These are phyloP conservation scores for Acanthamoeba sp. DNA, from an alignment of 208 protist genomes.

Conservation along the genomic window DNA sequence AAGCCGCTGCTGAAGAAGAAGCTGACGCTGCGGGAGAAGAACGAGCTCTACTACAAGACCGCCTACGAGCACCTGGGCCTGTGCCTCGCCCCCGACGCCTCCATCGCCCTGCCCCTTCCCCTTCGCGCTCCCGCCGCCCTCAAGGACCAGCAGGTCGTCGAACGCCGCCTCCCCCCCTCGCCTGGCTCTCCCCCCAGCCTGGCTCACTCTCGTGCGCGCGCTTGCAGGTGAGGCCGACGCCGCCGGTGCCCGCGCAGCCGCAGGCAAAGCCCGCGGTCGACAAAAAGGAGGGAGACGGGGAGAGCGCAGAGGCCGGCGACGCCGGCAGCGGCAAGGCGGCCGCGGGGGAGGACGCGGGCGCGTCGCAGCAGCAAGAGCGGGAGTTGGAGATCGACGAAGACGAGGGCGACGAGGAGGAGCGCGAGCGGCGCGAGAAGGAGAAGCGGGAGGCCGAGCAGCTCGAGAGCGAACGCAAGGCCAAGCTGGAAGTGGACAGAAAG, in stretches of 20 bases:
- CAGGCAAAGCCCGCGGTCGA: background rate
- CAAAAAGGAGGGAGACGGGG: background rate
- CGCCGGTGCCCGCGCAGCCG: too few species aligned
- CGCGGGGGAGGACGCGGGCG: background rate
- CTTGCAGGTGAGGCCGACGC: background rate
- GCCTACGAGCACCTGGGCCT: conserved; percentile 22
- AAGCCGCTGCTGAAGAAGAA: conserved; percentile 69
- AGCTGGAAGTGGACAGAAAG: background rate
- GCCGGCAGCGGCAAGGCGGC: too few species aligned
- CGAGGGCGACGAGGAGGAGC: background rate
- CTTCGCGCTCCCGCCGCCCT: background rate
- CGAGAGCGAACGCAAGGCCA: background rate
- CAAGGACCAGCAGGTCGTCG: background rate
- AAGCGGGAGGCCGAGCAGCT: background rate
- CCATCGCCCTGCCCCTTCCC: background rate
- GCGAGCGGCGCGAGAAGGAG: background rate
- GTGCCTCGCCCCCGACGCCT: background rate
- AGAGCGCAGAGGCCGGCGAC: too few species aligned
- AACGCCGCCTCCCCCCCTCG: too few species aligned
- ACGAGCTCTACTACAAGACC: conserved; percentile 55
- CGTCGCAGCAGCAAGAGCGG: background rate
- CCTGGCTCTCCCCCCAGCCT: too few species aligned
- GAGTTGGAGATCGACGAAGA: background rate
- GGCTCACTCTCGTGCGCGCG: too few species aligned
- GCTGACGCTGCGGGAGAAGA: conserved; percentile 48